Evolutionary conservation across 176 grass and related monocot genomes (phyloP).

Genomic region (Pontederia paniculata): DNA sequence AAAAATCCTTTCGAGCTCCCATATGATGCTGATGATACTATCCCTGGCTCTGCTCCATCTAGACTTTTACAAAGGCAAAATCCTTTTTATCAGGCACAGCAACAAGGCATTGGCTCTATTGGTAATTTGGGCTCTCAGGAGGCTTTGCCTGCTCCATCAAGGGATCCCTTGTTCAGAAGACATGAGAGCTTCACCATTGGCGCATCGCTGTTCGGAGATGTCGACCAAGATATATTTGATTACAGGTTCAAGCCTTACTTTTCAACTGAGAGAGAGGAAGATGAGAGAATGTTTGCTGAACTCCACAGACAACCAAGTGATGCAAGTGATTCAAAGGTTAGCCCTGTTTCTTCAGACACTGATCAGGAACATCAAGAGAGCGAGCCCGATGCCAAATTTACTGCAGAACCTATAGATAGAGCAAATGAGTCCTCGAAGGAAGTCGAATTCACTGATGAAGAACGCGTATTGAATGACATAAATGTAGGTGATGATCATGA

Average conservation of each 20-base stretch:
- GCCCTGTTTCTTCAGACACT: constrained; percentile 22
- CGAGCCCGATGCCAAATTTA: constrained; percentile 10
- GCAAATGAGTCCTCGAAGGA: constrained; percentile 31
- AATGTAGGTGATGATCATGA: constrained; percentile 17
- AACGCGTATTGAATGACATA: constrained; percentile 20
- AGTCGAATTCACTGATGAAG: constrained; percentile 20
- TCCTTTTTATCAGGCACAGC: constrained; percentile 26
- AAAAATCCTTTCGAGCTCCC: constrained; percentile 42
- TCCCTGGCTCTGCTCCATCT: constrained; percentile 47
- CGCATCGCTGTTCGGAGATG: constrained; percentile 14
- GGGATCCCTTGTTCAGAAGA: constrained; percentile 23
- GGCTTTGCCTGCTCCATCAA: constrained; percentile 15
- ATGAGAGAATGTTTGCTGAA: constrained; percentile 13
- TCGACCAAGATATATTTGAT: neutral
- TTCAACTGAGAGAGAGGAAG: constrained; percentile 21
- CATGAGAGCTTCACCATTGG: constrained; percentile 46
- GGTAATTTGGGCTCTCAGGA: constrained; percentile 17
- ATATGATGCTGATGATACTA: constrained; percentile 37
- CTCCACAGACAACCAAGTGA: constrained; percentile 6
- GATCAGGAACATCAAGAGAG: constrained; percentile 38
- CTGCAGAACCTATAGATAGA: neutral
- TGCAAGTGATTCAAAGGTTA: constrained; percentile 22
- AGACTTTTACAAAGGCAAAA: constrained; percentile 27
- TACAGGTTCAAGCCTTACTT: constrained; percentile 41
- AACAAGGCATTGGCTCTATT: constrained; percentile 23